Percentiles rank a stretch among this genome's conserved stretches.
Conservation (phyloP, 2,329 filamentous ascomycete species). For the Ophiostoma tasmaniense region DNA sequence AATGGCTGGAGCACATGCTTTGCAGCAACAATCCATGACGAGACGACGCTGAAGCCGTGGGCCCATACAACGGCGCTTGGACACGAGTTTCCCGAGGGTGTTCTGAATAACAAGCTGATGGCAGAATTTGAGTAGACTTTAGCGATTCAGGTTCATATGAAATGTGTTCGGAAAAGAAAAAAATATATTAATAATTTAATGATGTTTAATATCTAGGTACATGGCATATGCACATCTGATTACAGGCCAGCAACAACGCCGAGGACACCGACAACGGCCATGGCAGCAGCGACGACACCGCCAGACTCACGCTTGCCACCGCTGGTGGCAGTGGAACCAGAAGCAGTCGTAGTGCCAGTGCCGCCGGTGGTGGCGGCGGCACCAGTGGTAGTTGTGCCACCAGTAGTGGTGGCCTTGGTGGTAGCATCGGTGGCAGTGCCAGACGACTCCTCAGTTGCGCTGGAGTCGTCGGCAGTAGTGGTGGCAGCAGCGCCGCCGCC, state of each 20-base stretch:
- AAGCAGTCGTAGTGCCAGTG: neutral
- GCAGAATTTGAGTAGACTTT: neutral
- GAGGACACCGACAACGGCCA: constrained; percentile 11
- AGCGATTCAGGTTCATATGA: neutral
- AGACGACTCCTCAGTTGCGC: neutral
- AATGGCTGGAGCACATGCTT: neutral
- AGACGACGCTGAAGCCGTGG: neutral
- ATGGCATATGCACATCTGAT: neutral
- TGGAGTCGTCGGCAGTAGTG: neutral
- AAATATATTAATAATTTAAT: neutral
- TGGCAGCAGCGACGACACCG: constrained; percentile 6
- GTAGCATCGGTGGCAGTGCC: constrained; percentile 5
- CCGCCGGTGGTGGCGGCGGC: neutral
- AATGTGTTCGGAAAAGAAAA: neutral
- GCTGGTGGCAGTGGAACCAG: constrained; percentile 9
- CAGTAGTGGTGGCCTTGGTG: constrained; percentile 4
- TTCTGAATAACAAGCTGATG: neutral
- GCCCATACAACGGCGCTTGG: neutral
- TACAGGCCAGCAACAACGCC: constrained; percentile 10
- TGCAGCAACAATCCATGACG: neutral
- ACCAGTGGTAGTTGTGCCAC: neutral
- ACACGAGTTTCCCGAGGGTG: neutral
- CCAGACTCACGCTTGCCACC: constrained; percentile 10
- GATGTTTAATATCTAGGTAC: neutral
- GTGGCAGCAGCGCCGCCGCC: neutral